A percentile compares a stretch with the other conserved stretches of the same genome.
These are phyloP conservation scores for Oryza rufipogon DNA, from an alignment of 176 grass and related monocot species.

Conservation along the genomic window DNA sequence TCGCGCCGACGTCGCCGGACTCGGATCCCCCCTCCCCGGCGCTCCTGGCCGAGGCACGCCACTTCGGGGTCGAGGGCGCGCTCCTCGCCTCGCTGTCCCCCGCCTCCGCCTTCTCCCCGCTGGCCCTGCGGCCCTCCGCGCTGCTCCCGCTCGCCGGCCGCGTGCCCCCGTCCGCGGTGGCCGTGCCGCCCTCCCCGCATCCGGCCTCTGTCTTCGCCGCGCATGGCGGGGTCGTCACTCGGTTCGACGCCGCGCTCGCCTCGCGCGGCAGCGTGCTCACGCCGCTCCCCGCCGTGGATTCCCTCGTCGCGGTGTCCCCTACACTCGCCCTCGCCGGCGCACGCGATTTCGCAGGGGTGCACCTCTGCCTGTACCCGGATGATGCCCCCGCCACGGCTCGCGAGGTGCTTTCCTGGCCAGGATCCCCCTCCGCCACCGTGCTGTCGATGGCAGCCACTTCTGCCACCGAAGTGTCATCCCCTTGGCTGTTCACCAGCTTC, in stretches of 20 bases:
- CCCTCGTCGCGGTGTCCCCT: conserved; percentile 55
- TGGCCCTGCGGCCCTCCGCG: conserved; percentile 46
- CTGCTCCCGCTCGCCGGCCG: conserved; percentile 56
- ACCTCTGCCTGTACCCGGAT: conserved; percentile 54
- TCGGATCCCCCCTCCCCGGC: conserved; percentile 13
- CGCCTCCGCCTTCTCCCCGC: conserved; percentile 51
- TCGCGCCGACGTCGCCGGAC: conserved; percentile 21
- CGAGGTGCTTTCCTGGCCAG: conserved; percentile 65
- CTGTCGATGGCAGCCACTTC: conserved; percentile 52
- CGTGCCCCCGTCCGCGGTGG: conserved; percentile 47
- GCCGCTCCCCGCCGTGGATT: conserved; percentile 68
- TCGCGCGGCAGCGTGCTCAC: conserved; percentile 60
- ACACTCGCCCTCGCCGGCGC: conserved; percentile 58
- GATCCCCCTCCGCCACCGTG: conserved; percentile 56
- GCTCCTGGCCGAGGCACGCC: conserved; percentile 65
- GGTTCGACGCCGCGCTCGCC: conserved; percentile 55
- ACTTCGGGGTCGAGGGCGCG: conserved; percentile 47
- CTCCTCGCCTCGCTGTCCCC: conserved; percentile 50
- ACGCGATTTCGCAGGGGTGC: conserved; percentile 67
- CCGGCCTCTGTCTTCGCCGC: conserved; percentile 51
- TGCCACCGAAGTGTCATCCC: background rate
- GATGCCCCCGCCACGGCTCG: background rate
- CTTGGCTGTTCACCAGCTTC: conserved; percentile 71
- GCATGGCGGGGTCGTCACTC: conserved; percentile 66
- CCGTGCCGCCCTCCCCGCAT: conserved; percentile 32